These are phyloP conservation scores for Hemileia vastatrix DNA, from an alignment of 1,284 basidiomycete genomes.

Conservation along the genomic window DNA sequence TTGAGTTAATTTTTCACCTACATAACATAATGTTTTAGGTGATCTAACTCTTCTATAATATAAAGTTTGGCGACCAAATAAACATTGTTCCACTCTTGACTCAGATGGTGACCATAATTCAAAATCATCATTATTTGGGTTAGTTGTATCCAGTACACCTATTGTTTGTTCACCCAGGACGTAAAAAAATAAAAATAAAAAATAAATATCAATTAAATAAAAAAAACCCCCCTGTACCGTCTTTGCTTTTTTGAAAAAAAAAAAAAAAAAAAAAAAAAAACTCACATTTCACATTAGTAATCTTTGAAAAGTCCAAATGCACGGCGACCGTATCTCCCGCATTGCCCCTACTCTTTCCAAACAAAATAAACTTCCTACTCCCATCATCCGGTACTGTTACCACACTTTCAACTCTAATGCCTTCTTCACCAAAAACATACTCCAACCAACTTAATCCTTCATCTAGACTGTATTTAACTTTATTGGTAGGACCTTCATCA, in stretches of 20 bases:
- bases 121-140: conserved; percentile 77
- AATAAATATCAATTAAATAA: neutral
- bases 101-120: conserved; percentile 89
- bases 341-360: conserved; percentile 57
- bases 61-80: conserved; percentile 79
- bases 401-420: conserved; percentile 63
- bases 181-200: neutral
- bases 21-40: conserved; percentile 57
- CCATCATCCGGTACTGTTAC: conserved; percentile 85
- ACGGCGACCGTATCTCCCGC: conserved; percentile 57
- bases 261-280: conserved; percentile 24
- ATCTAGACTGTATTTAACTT: conserved; percentile 76
- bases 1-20: conserved; percentile 59
- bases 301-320: conserved; percentile 76
- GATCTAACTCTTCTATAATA: conserved; percentile 78
- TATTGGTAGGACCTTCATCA: conserved; percentile 85
- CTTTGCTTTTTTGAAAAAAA: conserved; percentile 17
- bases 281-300: conserved; percentile 67
- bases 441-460: conserved; percentile 80
- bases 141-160: conserved; percentile 61
- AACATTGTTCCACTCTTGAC: conserved; percentile 61
- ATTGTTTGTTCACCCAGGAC: no score
- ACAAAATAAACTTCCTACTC: conserved; percentile 76
- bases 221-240: neutral
- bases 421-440: conserved; percentile 69